Base-by-base conservation (phyloP, 2,329 filamentous ascomycete species). In the Byssoonygena ceratinophila region DNA sequence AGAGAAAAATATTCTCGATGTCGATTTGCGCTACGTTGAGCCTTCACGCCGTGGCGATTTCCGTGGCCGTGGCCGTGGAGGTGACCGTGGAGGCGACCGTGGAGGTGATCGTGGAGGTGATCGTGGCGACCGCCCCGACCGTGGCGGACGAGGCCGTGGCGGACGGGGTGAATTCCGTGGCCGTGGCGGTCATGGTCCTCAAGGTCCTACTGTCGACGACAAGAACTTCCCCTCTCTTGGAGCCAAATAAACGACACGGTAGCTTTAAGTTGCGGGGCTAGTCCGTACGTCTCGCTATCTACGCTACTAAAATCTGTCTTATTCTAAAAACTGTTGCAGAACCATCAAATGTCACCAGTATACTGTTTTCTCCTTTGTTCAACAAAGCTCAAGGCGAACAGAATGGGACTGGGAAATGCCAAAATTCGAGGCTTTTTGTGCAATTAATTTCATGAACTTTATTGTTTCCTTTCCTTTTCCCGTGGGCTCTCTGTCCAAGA, bases 1-100 rank as follows among this genome's bases (percentile, higher is more conserved):
- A 81, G 80, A 85, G 75, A 96, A 96, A 84, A 81, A 87, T 72
- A 73, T 85, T 68, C 70, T 97, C 64, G 88, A 94, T 66, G 87
- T 96, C 60, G 90, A 95, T 72, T 82, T 89, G 75, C 81, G 85
- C 67, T 88, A 79, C 69, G 78, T 87, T 63, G 86, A 91, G 75
- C 77, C 79, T 55, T 76, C 79, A 60, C 75, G 77, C 63, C 68
- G 72, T 54, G 71, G 71, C 61, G 72, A 76, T 51, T 67, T 63
- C 61, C 60, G 63, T 45, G 60, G 63, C 45, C 75, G 76, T 64
- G 74, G 76, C 56, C 74, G 75, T 60, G 71, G 75, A 59, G 74
- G 77, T 59, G 72, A 58, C 45, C 64, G 65, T 45, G 63, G 63
- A 47, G 60, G 63, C 51, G 61, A 60, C 51, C 59, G 60, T 51